phyloP scores from a whole-genome alignment of 164 flowering plant genomes.

The Umbellularia californica region DNA sequence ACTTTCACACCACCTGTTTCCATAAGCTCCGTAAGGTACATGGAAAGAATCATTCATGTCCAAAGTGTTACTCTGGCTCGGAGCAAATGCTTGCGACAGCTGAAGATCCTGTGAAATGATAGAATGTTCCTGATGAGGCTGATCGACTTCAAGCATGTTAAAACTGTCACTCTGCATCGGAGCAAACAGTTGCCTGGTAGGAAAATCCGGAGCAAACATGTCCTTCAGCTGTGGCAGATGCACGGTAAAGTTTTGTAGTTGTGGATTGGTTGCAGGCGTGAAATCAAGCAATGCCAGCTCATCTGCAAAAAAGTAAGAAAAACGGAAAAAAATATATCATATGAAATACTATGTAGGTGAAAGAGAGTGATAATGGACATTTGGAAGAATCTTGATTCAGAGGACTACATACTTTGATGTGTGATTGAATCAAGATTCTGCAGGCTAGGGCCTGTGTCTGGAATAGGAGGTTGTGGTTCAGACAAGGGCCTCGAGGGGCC shows the following conservation, averaged over 20 bases:
- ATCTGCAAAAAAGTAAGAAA: conserved; percentile 21
- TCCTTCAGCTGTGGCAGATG: background rate
- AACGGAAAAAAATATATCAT: background rate
- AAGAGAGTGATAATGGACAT: background rate
- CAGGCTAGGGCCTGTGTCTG: conserved; percentile 13
- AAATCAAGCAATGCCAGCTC: conserved; percentile 14
- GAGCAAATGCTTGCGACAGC: background rate
- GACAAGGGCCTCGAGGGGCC: conserved; percentile 20
- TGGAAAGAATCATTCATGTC: conserved; percentile 2
- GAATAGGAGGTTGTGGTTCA: conserved; percentile 13
- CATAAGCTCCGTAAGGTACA: conserved; percentile 12
- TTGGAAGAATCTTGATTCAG: background rate
- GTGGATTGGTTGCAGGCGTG: conserved; percentile 12
- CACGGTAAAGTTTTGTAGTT: background rate
- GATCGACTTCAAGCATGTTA: background rate
- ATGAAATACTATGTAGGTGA: background rate
- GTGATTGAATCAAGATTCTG: conserved; percentile 5
- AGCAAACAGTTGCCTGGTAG: background rate
- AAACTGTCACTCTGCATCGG: background rate
- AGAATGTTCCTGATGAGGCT: background rate
- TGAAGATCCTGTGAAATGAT: conserved; percentile 6
- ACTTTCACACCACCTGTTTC: conserved; percentile 19
- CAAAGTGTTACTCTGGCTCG: background rate
- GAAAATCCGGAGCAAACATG: background rate
- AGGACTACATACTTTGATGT: conserved; percentile 4